Conservation (phyloP, 306 rosid species). For the Spatholobus suberectus region DNA sequence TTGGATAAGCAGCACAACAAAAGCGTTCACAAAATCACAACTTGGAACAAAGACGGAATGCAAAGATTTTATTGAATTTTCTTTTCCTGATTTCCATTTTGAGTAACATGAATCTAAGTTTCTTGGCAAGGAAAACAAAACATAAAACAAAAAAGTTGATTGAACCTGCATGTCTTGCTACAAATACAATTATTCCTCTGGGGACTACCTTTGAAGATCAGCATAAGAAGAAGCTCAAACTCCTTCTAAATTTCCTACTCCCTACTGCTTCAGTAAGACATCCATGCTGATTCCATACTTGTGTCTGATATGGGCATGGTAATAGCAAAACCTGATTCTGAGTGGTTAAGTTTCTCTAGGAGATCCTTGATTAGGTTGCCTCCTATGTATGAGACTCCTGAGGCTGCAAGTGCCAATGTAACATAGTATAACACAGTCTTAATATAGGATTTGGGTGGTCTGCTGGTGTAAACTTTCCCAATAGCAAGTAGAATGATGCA, state of each 20-base stretch:
- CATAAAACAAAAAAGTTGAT: slow-evolving; percentile 2
- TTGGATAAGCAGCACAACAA: not conserved
- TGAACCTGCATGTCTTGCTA: slow-evolving; percentile 5
- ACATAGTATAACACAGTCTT: slow-evolving; percentile 48
- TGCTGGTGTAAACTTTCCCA: slow-evolving; percentile 50
- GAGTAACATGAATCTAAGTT: not conserved
- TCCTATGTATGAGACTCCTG: slow-evolving; percentile 47
- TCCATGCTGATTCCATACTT: slow-evolving; percentile 36
- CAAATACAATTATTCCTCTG: slow-evolving; percentile 10
- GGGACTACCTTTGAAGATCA: not conserved
- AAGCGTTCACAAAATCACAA: not conserved
- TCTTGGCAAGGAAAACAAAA: not conserved
- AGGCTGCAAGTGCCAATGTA: slow-evolving; percentile 42
- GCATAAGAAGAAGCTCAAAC: not conserved
- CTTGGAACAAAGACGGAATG: not conserved
- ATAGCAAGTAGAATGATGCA: slow-evolving; percentile 53
- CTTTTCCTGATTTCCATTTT: not conserved
- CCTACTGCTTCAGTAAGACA: slow-evolving; percentile 40
- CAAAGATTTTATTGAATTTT: not conserved
- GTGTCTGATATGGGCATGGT: slow-evolving; percentile 40
- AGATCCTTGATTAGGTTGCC: slow-evolving; percentile 53
- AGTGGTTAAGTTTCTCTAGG: slow-evolving; percentile 41
- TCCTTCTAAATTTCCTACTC: not conserved
- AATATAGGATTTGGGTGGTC: slow-evolving; percentile 46
- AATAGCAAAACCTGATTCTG: slow-evolving; percentile 45